These are phyloP conservation scores for Butyriboletus loyo DNA, from an alignment of 768 basidiomycete species.

Conservation along the genomic window DNA sequence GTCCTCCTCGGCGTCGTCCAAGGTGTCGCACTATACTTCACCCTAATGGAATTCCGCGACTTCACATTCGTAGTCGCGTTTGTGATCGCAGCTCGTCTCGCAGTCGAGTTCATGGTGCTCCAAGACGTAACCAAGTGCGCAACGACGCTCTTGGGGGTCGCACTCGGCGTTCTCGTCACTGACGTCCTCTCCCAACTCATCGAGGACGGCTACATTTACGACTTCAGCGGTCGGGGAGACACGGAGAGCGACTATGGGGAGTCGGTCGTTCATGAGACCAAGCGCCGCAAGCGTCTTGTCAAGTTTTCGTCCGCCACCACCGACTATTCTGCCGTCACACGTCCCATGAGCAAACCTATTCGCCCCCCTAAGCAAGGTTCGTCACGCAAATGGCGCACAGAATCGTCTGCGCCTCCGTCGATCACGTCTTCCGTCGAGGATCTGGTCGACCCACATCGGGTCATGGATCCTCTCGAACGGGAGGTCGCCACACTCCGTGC, in stretches of 20 bases:
- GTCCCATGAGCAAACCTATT: conserved; percentile 15
- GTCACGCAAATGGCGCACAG: conserved; percentile 32
- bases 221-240: conserved; percentile 21
- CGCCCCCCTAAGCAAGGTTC: conserved; percentile 31
- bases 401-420: conserved; percentile 45
- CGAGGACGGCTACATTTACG: conserved; percentile 43
- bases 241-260: conserved; percentile 19
- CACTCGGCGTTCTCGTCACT: conserved; percentile 65
- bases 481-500: conserved; percentile 75
- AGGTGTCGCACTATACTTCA: conserved; percentile 70
- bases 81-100: conserved; percentile 58
- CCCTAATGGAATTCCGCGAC: conserved; percentile 51
- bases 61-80: conserved; percentile 56
- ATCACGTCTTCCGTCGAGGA: conserved; percentile 67
- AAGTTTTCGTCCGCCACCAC: conserved; percentile 42
- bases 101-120: conserved; percentile 55
- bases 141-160: conserved; percentile 63
- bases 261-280: conserved; percentile 9
- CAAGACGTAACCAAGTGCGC: conserved; percentile 55
- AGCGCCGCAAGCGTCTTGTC: conserved; percentile 41
- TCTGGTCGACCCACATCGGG: conserved; percentile 53
- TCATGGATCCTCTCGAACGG: conserved; percentile 64
- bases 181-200: conserved; percentile 68
- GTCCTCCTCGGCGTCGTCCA: conserved; percentile 73
- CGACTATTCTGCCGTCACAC: conserved; percentile 26